These are phyloP conservation scores for Bipolaris zeicola DNA, from an alignment of 2,329 filamentous ascomycete genomes.

Conservation along the genomic window DNA sequence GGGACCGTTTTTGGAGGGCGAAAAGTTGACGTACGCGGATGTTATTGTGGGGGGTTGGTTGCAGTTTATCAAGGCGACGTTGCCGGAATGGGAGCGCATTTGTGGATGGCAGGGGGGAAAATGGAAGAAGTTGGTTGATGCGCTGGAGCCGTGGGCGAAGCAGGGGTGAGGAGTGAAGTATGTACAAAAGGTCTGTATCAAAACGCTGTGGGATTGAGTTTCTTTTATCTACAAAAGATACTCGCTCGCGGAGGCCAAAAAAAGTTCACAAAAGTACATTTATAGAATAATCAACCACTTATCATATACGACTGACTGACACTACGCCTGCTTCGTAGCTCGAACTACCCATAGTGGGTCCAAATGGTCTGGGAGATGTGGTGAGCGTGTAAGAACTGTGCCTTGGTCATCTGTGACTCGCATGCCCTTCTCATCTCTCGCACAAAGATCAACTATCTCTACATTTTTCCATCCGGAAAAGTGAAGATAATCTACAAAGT, in stretches of 20 bases:
- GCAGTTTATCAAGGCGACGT: slow-evolving; percentile 50
- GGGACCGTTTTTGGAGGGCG: slow-evolving; percentile 59
- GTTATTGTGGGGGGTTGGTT: slow-evolving; percentile 64
- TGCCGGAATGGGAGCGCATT: slow-evolving; percentile 59
- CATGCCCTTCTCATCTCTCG: slow-evolving; percentile 39
- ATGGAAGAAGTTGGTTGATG: slow-evolving; percentile 48
- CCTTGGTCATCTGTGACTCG: slow-evolving; percentile 33
- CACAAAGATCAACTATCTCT: slow-evolving; percentile 59
- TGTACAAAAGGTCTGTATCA: background rate
- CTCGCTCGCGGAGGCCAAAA: background rate
- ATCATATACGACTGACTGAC: background rate
- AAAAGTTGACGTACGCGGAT: slow-evolving; percentile 58
- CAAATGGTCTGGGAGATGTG: slow-evolving; percentile 23
- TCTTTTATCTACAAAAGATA: too few species aligned
- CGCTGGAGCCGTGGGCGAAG: slow-evolving; percentile 1
- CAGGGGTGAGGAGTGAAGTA: background rate
- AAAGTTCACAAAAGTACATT: background rate
- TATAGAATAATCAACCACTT: background rate
- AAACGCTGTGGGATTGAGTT: background rate
- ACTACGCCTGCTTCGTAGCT: slow-evolving; percentile 20
- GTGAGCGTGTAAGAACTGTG: slow-evolving; percentile 16
- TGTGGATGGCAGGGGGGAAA: slow-evolving; percentile 57
- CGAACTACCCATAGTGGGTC: slow-evolving; percentile 39
- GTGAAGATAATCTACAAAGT: slow-evolving; percentile 52
- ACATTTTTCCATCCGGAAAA: slow-evolving; percentile 59